These are phyloP conservation scores for Pseudopyrenochaeta lycopersici DNA, from an alignment of 2,329 filamentous ascomycete species.

Conservation along the genomic window DNA sequence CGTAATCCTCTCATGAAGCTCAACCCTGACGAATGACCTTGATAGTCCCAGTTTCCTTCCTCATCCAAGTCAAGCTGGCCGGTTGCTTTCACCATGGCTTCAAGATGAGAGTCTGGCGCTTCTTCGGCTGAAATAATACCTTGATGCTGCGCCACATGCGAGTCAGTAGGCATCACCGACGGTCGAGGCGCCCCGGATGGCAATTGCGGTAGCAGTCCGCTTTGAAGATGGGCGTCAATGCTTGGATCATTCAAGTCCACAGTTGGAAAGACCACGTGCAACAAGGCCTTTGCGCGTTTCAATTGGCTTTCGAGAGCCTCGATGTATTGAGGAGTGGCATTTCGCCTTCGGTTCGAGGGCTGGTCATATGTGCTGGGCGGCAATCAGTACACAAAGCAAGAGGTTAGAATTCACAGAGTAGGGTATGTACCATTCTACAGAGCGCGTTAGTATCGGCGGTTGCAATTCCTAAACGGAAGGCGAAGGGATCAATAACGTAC, in stretches of 20 bases:
- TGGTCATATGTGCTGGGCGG: constrained; percentile 78
- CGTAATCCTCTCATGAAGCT: constrained; percentile 90
- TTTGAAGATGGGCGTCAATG: constrained; percentile 78
- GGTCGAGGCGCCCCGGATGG: constrained; percentile 30
- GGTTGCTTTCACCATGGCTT: constrained; percentile 94
- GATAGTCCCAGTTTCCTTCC: constrained; percentile 91
- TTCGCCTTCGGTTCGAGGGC: constrained; percentile 88
- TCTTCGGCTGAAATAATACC: constrained; percentile 34
- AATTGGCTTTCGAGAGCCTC: constrained; percentile 85
- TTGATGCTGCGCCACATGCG: constrained; percentile 30
- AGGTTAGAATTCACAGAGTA: constrained; percentile 1
- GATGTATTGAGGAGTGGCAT: constrained; percentile 91
- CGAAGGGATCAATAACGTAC: constrained; percentile 58
- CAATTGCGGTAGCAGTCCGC: constrained; percentile 64
- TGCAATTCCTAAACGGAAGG: constrained; percentile 3
- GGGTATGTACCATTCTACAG: constrained; percentile 69
- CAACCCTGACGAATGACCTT: constrained; percentile 89
- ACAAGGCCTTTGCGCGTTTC: constrained; percentile 81
- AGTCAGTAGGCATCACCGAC: constrained; percentile 29
- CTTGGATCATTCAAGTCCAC: constrained; percentile 85
- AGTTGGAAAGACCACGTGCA: constrained; percentile 83
- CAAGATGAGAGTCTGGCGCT: constrained; percentile 71
- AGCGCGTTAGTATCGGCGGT: constrained; percentile 20
- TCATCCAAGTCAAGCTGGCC: constrained; percentile 93
- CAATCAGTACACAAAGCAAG: constrained; percentile 11